phyloP scores from a whole-genome alignment of 2,329 filamentous ascomycete species.

The Emergomyces pasteurianus region DNA sequence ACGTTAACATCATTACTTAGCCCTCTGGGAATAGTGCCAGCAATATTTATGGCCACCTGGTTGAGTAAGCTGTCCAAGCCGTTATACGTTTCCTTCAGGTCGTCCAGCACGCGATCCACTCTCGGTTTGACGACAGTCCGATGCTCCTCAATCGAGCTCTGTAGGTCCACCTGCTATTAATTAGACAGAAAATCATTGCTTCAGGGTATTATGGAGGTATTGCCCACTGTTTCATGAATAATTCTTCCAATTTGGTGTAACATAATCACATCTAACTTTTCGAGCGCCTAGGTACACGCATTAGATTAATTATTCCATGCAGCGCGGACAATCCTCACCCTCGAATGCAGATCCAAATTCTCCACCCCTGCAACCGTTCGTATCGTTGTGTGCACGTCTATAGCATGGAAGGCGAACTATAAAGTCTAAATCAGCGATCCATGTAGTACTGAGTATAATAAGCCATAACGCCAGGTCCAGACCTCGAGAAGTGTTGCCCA shows the following conservation, averaged over 20 bases:
- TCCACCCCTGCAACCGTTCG: slow-evolving; percentile 45
- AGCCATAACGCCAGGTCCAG: slow-evolving; percentile 10
- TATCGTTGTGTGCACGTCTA: slow-evolving; percentile 57
- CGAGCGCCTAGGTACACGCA: slow-evolving; percentile 37
- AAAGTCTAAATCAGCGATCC: slow-evolving; percentile 10
- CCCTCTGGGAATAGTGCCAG: slow-evolving; percentile 48
- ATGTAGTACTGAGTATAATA: not conserved
- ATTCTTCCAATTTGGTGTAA: slow-evolving; percentile 56
- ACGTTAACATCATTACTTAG: slow-evolving; percentile 53
- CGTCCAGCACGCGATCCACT: slow-evolving; percentile 62
- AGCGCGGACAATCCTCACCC: slow-evolving; percentile 31
- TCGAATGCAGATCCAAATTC: slow-evolving; percentile 40
- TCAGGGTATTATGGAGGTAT: not conserved
- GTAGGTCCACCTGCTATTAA: slow-evolving; percentile 55
- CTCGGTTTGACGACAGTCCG: slow-evolving; percentile 62
- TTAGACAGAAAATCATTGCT: not conserved
- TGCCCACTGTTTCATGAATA: slow-evolving; percentile 51
- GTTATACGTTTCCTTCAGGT: slow-evolving; percentile 63
- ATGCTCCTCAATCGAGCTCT: slow-evolving; percentile 57
- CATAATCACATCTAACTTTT: slow-evolving; percentile 45
- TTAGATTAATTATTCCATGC: not conserved
- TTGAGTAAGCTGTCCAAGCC: slow-evolving; percentile 65
- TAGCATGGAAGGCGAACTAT: slow-evolving; percentile 57
- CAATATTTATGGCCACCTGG: slow-evolving; percentile 53
- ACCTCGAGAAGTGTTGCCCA: slow-evolving; percentile 59